phyloP scores from a whole-genome alignment of 2,329 filamentous ascomycete genomes.

The Pyricularia pennisetigena region DNA sequence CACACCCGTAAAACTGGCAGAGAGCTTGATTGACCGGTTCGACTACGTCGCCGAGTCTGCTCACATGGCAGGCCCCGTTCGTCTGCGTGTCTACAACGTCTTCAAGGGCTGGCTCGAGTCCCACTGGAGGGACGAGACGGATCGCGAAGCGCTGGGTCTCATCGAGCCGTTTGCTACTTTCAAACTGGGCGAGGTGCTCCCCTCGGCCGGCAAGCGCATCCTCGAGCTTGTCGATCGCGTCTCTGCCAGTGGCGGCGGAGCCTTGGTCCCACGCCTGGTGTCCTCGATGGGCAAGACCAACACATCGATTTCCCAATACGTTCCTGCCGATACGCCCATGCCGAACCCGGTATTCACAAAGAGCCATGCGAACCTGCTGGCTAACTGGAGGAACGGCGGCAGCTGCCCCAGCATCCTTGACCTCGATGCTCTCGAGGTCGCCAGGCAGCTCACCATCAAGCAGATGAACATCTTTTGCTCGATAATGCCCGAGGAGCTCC shows the following conservation, averaged over 20 bases:
- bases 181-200: slow-evolving; percentile 58
- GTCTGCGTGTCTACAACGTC: slow-evolving; percentile 86
- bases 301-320: slow-evolving; percentile 60
- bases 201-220: slow-evolving; percentile 71
- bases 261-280: slow-evolving; percentile 71
- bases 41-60: slow-evolving; percentile 79
- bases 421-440: slow-evolving; percentile 84
- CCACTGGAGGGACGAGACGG: slow-evolving; percentile 80
- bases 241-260: slow-evolving; percentile 53
- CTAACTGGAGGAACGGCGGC: slow-evolving; percentile 62
- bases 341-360: slow-evolving; percentile 64
- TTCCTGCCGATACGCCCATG: slow-evolving; percentile 60
- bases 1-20: slow-evolving; percentile 66
- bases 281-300: slow-evolving; percentile 85
- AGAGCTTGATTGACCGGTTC: slow-evolving; percentile 81
- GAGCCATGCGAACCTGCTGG: slow-evolving; percentile 64
- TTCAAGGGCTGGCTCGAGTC: slow-evolving; percentile 97
- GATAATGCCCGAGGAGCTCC: slow-evolving; percentile 83
- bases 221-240: slow-evolving; percentile 74
- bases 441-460: slow-evolving; percentile 85
- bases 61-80: slow-evolving; percentile 67
- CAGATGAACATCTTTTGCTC: slow-evolving; percentile 86
- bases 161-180: slow-evolving; percentile 74
- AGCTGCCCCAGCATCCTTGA: slow-evolving; percentile 67
- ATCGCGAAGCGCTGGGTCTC: slow-evolving; percentile 62